These are phyloP conservation scores for Haplosporangium gracile DNA, from an alignment of 192 early-diverging fungal genomes.

Conservation along the genomic window DNA sequence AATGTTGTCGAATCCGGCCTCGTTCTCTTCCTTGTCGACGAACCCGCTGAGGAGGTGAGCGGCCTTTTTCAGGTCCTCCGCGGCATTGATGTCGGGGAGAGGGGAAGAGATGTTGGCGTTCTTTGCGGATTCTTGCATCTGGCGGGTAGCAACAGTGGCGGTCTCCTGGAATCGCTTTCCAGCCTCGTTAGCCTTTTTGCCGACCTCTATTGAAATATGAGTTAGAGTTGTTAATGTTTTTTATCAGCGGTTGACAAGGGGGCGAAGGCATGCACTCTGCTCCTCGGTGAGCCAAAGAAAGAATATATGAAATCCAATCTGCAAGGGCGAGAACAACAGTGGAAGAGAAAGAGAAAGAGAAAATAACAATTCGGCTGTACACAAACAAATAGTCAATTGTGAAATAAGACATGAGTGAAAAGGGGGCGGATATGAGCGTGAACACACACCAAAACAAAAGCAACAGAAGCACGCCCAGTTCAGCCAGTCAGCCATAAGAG, in stretches of 20 bases:
- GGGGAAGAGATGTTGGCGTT: conserved; percentile 57
- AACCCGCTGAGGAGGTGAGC: conserved; percentile 45
- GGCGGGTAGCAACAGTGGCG: conserved; percentile 45
- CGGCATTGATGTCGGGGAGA: conserved; percentile 32
- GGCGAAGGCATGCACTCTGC: background rate
- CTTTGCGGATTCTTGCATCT: conserved; percentile 55
- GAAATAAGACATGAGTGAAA: background rate
- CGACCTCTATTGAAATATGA: conserved; percentile 26
- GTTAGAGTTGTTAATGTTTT: background rate
- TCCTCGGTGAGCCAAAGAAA: background rate
- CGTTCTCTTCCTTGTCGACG: conserved; percentile 54
- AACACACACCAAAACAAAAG: no score
- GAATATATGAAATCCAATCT: background rate
- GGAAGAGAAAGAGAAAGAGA: background rate
- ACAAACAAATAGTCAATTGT: background rate
- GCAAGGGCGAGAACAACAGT: background rate
- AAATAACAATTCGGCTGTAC: background rate
- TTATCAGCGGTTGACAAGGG: background rate
- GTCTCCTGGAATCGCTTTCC: conserved; percentile 55
- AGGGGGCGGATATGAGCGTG: background rate
- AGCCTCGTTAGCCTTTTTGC: conserved; percentile 50
- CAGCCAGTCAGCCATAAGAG: no score
- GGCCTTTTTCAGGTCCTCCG: conserved; percentile 53
- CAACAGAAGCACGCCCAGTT: no score
- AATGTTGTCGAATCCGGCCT: conserved; percentile 71